Conservation (phyloP, 179 eudicot species). For the Spinacia oleracea region DNA sequence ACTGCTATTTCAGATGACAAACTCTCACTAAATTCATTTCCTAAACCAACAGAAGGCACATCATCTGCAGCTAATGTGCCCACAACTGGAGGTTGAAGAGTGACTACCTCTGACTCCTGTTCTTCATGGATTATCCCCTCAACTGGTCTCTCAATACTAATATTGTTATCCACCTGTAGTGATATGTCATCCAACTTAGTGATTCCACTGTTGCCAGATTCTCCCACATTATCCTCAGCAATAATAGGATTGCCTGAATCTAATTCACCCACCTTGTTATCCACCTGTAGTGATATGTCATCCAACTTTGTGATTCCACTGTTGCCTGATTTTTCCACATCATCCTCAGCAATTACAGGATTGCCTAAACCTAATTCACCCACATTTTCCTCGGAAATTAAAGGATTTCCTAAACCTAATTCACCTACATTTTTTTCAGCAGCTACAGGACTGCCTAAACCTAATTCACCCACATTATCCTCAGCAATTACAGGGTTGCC, state of each 20-base stretch:
- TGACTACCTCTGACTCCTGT: slow-evolving; percentile 9
- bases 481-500: not conserved
- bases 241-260: slow-evolving; percentile 16
- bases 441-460: slow-evolving; percentile 15
- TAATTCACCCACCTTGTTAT: not conserved
- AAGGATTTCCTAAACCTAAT: not conserved
- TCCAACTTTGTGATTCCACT: slow-evolving; percentile 26
- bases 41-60: slow-evolving; percentile 36
- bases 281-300: slow-evolving; percentile 18
- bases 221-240: slow-evolving; percentile 21
- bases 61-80: slow-evolving; percentile 25
- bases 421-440: slow-evolving; percentile 19
- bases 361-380: slow-evolving; percentile 3
- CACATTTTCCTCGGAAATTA: no score
- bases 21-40: slow-evolving; percentile 24
- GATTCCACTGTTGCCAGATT: slow-evolving; percentile 13
- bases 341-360: slow-evolving; percentile 24
- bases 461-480: not conserved
- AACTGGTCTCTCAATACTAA: not conserved
- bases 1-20: slow-evolving; percentile 32
- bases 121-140: not conserved
- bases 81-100: slow-evolving; percentile 27
- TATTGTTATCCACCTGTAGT: slow-evolving; percentile 25
- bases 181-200: slow-evolving; percentile 27
- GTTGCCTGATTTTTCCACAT: slow-evolving; percentile 18